Base-by-base conservation (phyloP, 2,329 filamentous ascomycete species). In the Alternaria rosae region DNA sequence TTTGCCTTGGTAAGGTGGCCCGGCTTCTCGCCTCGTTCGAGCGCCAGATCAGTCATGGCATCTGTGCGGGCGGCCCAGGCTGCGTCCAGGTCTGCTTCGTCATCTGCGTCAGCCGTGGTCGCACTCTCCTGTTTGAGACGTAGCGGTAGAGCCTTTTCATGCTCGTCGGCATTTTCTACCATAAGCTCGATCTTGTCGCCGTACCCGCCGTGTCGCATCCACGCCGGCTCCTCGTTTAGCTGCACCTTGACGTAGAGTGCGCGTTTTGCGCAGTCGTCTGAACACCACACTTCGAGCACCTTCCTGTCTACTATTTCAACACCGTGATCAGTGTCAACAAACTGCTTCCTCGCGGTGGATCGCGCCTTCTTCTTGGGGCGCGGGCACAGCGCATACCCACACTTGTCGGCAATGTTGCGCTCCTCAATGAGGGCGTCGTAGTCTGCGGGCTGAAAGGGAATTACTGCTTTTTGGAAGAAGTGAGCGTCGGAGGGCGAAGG, bases 221-320 rank as follows among this genome's bases (percentile, higher is more conserved):
- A 97, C 0, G 92, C 92, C 0, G 93, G 92, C 65, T 91, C 90
- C 75, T 95, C 91, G 67, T 87, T 90, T 41, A 98, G 86, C 83
- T 99, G 95, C 23, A 96, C 91, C 74, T 93, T 92, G 70, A 98
- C 85, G 78, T 93, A 97, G 68, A 97, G 84, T 3, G 92, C 93
- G 51, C 92, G 86, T 67, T 88, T 87, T 3, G 92, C 92, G 80
- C 95, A 99, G 41, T 85, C 85, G 57, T 90, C 85, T 0, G 90
- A 92, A 79, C 95, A 99, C 92, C 93, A 99, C 79, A 89, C 91
- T 80, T 95, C 92, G 15, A 94, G 79, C 73, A 92, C 88, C 67
- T 88, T 87, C 55, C 86, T 87, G 61, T 88, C 86, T 25, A 96
- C 88, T 50, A 97, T 90, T 66, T 84, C 83, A 67, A 87, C 81